Evolutionary conservation across 2,329 filamentous ascomycete genomes (phyloP).

Genomic region (Paracoccidioides lutzii): DNA sequence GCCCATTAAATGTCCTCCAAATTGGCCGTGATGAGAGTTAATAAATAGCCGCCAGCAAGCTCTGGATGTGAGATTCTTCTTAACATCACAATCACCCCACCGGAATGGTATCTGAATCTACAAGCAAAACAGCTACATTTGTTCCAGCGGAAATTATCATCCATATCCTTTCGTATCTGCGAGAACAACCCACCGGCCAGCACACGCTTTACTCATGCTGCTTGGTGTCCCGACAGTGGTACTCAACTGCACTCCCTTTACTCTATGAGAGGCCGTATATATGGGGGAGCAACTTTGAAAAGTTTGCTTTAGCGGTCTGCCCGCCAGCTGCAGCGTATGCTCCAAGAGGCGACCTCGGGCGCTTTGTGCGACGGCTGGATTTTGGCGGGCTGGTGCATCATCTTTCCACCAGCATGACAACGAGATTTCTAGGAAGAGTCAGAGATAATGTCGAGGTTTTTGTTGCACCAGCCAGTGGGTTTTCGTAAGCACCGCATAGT

Average conservation of each 20-base stretch:
- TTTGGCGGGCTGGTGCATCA: slow-evolving; percentile 46
- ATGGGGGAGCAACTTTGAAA: slow-evolving; percentile 39
- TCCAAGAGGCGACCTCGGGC: slow-evolving; percentile 35
- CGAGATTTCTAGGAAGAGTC: slow-evolving; percentile 42
- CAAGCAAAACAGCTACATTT: slow-evolving; percentile 20
- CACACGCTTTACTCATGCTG: slow-evolving; percentile 39
- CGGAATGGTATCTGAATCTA: slow-evolving; percentile 9
- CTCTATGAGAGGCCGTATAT: slow-evolving; percentile 44
- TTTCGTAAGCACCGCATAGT: slow-evolving; percentile 32
- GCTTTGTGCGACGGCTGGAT: slow-evolving; percentile 41
- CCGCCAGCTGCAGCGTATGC: slow-evolving; percentile 37
- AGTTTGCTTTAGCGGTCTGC: slow-evolving; percentile 43
- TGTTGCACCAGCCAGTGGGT: slow-evolving; percentile 44
- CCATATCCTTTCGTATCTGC: slow-evolving; percentile 36
- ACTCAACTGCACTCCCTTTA: slow-evolving; percentile 36
- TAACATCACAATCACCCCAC: background rate
- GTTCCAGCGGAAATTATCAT: slow-evolving; percentile 44
- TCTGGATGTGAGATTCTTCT: background rate
- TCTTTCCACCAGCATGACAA: slow-evolving; percentile 44
- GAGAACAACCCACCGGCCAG: slow-evolving; percentile 30
- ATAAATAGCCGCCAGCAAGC: background rate
- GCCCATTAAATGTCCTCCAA: no score
- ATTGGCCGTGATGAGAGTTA: background rate
- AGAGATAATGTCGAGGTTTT: slow-evolving; percentile 42
- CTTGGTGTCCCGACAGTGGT: slow-evolving; percentile 44